Base-by-base conservation (phyloP, 2,329 filamentous ascomycete genomes). In the Pseudopithomyces maydicus region DNA sequence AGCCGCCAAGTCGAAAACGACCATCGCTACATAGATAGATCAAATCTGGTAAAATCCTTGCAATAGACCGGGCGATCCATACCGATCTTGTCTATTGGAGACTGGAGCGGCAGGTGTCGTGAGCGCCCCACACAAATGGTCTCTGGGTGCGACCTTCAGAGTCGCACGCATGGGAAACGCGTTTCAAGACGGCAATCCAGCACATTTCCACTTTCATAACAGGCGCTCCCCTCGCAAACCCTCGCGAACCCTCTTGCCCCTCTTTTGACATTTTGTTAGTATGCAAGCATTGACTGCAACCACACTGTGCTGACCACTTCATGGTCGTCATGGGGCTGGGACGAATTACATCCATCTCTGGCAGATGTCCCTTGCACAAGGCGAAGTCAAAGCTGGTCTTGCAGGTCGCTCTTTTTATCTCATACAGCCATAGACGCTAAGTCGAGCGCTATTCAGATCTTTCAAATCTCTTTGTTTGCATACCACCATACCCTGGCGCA, bases 311-410 rank as follows among this genome's bases (percentile, higher is more conserved):
- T 72, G 61, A 68, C 59, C 54, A 55, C 62, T 51, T 59, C 61
- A 49, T 63, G 67, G 55, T 61, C 60, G 64, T 64, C 55, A 74
- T 74, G 71, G 64, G 58, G 65, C 66, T 69, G 58, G 58, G 58
- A 57, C 50, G 52, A 52, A 57, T 49, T 36, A 42, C 49, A 43
- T 55, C 61, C 64, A 65, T 66, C 61, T 64, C 57, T 53, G 58
- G 59, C 66, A 62, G 59, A 68, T 71, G 69, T 59, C 54, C 57
- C 39, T 55, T 64, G 58, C 58, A 46, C 52, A 55, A 58, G 58
- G 33, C 48, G 58, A 59, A 54, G 45, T 51, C 38, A 57, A 59
- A 54, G 43, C 54, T 19, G 50, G 48, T 51, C 62, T 64, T 67
- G 26, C 60, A n/a, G n/a, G n/a, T n/a, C n/a, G n/a, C n/a, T n/a